Evolutionary conservation across 2,329 filamentous ascomycete genomes (phyloP), one percentile per base, ranked within the genome.

Genomic region (Pseudocercospora macadamiae): DNA sequence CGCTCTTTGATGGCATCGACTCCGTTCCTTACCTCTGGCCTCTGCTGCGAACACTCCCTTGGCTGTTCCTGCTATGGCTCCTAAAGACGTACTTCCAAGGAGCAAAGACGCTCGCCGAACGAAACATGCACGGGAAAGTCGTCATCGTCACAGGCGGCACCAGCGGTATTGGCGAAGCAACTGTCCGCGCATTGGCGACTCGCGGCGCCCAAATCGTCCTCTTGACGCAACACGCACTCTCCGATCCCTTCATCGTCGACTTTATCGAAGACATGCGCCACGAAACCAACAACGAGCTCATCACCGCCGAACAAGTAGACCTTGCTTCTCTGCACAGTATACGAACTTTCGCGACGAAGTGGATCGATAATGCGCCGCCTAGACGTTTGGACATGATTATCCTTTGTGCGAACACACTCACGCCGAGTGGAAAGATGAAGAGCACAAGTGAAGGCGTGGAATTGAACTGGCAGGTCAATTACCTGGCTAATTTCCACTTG

Each of bases 251-350:
- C 75, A 84, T 97, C 8, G 87, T 90, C 69, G 95, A 99, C 69
- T 96, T 91, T 76, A 90, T 99, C 68, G 88, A 96, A 67, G 93
- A 97, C 73, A 76, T 99, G 39, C 89, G 96, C 55, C 80, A 83
- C 25, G 80, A 83, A 54, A 91, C 91, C 6, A 83, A 85, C 28
- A 97, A 97, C 76, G 82, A 93, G 59, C 82, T 99, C 70, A 91
- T 99, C 67, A 97, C 96, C 70, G 92, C 95, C 60, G 95, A 99
- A 75, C 90, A 96, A 76, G 91, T 96, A 68, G 92, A 99, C 71
- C 84, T 99, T 25, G 79, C 88, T 10, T 93, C 89, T 14, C 80
- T 99, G n/a, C 86, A 96, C 74, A 96, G 90, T 74, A 88, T 99
- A 68, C 89, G 95, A 36, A 83, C 88, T 63, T 99, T 99, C 73